Base-by-base conservation (phyloP, 2,329 filamentous ascomycete species). In the Orbilia blumenaviensis region DNA sequence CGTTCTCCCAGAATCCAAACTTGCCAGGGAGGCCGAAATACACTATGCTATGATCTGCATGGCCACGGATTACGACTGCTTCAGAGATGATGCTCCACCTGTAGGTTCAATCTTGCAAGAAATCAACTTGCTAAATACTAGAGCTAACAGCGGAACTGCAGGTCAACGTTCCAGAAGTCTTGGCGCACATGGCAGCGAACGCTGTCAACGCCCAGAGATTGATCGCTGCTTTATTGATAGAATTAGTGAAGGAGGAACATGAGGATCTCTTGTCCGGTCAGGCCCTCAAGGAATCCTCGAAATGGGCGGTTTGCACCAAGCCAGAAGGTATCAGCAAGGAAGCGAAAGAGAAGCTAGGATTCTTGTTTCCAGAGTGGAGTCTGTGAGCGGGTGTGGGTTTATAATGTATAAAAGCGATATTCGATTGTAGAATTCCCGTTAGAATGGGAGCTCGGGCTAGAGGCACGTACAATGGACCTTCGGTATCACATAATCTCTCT, bases 51-150 rank as follows among this genome's bases (percentile, higher is more conserved):
- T 97, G 88, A 96, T 99, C 81, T 97, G 94, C 87, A 99, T 99
- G 95, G 92, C 93, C 34, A 99, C 95, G 27, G 95, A 99, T 86
- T 99, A 99, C 83, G 95, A 99, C 86, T 98, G 94, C 89, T 99
- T 77, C 44, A 71, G 73, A 95, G 95, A 80, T 62, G 77, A 79
- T 42, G 78, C 60, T 21, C 44, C 63, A 62, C 67, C 61, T 3
- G 66, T 54, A 46, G 44, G 50, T 67, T 14, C 54, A 56, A 32
- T 52, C 42, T 32, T 32, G 42, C 8, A n/a, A 21, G 18, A 78
- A 60, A 91, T 89, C 71, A 92, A 4, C 16, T 92, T 78, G 1
- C 6, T 8, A 18, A 16, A 54, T 7, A 38, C 6, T 0, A 8
- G 29, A 32, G 14, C 36, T 44, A 38, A 36, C 29, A 8, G 6